These are phyloP conservation scores for Parmelia sp. DNA, from an alignment of 495 filamentous ascomycete species.

Conservation along the genomic window DNA sequence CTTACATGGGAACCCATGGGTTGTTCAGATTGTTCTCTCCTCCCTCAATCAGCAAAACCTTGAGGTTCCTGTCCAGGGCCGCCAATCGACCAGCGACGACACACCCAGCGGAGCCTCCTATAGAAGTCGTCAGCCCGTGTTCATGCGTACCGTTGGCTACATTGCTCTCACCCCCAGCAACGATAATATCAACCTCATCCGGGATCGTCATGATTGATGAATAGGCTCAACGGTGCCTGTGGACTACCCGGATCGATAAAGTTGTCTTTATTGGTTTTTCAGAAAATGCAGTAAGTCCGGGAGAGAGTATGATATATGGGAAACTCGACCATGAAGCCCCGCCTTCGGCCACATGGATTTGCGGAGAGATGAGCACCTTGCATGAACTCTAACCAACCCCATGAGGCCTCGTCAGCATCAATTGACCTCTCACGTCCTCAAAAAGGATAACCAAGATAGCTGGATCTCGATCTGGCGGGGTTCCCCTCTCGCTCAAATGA, in stretches of 20 bases:
- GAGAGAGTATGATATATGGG: background rate
- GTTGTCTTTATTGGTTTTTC: background rate
- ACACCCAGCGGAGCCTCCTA: slow-evolving; percentile 58
- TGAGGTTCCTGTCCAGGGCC: slow-evolving; percentile 74
- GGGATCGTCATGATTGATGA: slow-evolving; percentile 40
- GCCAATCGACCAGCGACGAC: slow-evolving; percentile 74
- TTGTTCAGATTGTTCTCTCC: slow-evolving; percentile 79
- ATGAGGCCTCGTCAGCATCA: slow-evolving; percentile 1
- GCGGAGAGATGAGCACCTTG: slow-evolving; percentile 1
- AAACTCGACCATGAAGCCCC: background rate
- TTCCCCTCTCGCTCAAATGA: background rate
- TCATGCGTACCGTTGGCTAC: background rate
- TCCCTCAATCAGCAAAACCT: slow-evolving; percentile 71
- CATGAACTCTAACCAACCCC: slow-evolving; percentile 1
- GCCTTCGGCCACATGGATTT: slow-evolving; percentile 11
- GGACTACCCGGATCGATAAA: background rate
- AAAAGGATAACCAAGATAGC: background rate
- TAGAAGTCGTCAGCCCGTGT: background rate
- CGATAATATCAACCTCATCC: slow-evolving; percentile 78
- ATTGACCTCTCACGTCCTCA: no score
- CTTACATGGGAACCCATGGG: slow-evolving; percentile 47
- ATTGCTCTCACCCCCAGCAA: slow-evolving; percentile 58
- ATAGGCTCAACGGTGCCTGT: background rate
- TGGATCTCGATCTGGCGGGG: background rate
- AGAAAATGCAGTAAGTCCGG: background rate